A percentile compares a stretch with the other conserved stretches of the same genome.
These are phyloP conservation scores for Sideroxylon spinosum DNA, from an alignment of 179 eudicot genomes.

Conservation along the genomic window DNA sequence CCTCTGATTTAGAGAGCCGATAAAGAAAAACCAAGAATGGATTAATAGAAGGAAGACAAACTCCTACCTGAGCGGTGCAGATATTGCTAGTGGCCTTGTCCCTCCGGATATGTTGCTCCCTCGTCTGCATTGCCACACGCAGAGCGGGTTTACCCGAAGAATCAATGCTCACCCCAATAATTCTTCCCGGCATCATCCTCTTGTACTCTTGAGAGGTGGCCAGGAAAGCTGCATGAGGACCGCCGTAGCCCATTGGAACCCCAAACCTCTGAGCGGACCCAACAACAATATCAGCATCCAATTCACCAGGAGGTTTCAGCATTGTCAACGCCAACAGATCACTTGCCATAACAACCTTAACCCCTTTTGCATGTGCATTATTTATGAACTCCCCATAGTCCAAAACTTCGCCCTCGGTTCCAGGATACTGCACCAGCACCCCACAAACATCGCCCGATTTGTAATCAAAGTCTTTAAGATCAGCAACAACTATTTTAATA, in stretches of 20 bases:
- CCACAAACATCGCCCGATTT: slow-evolving; percentile 89
- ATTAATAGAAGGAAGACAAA: neutral
- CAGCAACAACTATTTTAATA: slow-evolving; percentile 57
- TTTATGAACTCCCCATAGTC: slow-evolving; percentile 81
- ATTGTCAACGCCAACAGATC: slow-evolving; percentile 88
- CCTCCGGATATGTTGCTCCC: slow-evolving; percentile 94
- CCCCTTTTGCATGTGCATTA: slow-evolving; percentile 85
- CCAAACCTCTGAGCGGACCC: slow-evolving; percentile 98
- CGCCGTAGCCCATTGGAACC: slow-evolving; percentile 98
- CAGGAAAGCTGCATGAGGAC: slow-evolving; percentile 96
- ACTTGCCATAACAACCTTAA: slow-evolving; percentile 88
- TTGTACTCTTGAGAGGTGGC: slow-evolving; percentile 96
- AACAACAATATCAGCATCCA: slow-evolving; percentile 89
- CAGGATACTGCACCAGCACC: slow-evolving; percentile 92
- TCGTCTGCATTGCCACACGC: slow-evolving; percentile 98
- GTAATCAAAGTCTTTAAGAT: slow-evolving; percentile 73
- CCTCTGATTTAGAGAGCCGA: neutral
- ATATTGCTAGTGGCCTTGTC: slow-evolving; percentile 97
- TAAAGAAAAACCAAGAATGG: neutral
- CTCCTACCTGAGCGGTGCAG: slow-evolving; percentile 89
- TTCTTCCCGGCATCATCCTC: slow-evolving; percentile 97
- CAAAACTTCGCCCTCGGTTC: slow-evolving; percentile 86
- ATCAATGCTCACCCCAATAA: slow-evolving; percentile 91
- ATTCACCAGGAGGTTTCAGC: slow-evolving; percentile 92
- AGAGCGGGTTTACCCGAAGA: slow-evolving; percentile 81